phyloP scores from a whole-genome alignment of 2,329 filamentous ascomycete genomes.

The Raffaelea ambrosiae region DNA sequence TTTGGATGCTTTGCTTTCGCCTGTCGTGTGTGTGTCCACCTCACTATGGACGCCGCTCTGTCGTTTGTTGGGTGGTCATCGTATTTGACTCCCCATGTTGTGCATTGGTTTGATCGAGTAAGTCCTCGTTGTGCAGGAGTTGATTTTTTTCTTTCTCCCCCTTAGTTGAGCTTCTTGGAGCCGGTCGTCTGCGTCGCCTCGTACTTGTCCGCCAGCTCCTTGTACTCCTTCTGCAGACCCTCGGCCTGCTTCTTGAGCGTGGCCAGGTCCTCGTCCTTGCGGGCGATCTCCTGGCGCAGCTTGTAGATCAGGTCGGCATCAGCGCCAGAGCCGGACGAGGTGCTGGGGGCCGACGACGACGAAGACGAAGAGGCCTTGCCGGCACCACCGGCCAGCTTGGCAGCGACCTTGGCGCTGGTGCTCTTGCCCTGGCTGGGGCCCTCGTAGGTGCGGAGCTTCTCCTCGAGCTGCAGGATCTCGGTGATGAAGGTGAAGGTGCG shows the following conservation, averaged over 20 bases:
- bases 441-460: constrained; percentile 79
- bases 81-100: too few species aligned
- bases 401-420: constrained; percentile 54
- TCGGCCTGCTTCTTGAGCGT: constrained; percentile 88
- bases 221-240: constrained; percentile 77
- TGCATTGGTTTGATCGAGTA: too few species aligned
- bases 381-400: constrained; percentile 18
- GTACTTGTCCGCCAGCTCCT: constrained; percentile 76
- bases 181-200: constrained; percentile 45
- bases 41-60: too few species aligned
- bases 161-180: constrained; percentile 50
- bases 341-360: not conserved
- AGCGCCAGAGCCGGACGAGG: constrained; percentile 42
- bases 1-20: too few species aligned
- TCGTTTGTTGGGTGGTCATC: too few species aligned
- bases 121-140: too few species aligned
- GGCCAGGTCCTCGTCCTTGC: constrained; percentile 76
- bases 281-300: constrained; percentile 62
- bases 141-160: not conserved
- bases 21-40: too few species aligned
- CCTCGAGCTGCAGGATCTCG: constrained; percentile 83
- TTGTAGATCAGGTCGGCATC: constrained; percentile 65
- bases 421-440: constrained; percentile 39
- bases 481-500: constrained; percentile 98
- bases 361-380: not conserved